A percentile compares a stretch with the other conserved stretches of the same genome.
Evolutionary conservation across 108 stramenopile species (phyloP).

Genomic region (Skeletonema grethae): DNA sequence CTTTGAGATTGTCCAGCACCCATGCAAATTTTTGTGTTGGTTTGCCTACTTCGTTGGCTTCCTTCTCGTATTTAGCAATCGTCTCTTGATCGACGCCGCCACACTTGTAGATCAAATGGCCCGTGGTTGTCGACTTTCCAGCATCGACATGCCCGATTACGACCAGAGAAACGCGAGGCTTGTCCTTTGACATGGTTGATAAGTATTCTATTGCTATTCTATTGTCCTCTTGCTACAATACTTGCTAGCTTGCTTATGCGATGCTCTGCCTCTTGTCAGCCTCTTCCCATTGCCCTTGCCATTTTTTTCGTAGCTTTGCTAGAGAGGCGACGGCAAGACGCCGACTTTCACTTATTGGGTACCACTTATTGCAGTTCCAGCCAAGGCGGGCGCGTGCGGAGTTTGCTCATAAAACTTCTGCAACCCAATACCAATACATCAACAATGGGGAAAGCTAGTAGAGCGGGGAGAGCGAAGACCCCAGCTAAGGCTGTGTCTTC

Average conservation of each 20-base stretch:
- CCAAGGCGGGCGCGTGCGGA: too few relatives aligned
- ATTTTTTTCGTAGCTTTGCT: too few relatives aligned
- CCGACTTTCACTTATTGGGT: too few relatives aligned
- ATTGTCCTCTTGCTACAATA: too few relatives aligned
- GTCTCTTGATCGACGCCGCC: conserved; percentile 89
- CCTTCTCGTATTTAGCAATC: conserved; percentile 91
- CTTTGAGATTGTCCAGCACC: conserved; percentile 97
- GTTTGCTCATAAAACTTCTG: too few relatives aligned
- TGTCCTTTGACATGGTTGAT: conserved; percentile 52
- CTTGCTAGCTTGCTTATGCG: too few relatives aligned
- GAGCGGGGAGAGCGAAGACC: conserved; percentile 7
- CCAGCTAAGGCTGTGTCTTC: conserved; percentile 13
- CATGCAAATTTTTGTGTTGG: conserved; percentile 80
- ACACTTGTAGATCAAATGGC: conserved; percentile 66
- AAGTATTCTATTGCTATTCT: too few relatives aligned
- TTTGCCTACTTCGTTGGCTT: conserved; percentile 88
- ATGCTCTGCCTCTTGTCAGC: too few relatives aligned
- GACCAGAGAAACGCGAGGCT: conserved; percentile 73
- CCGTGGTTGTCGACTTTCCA: conserved; percentile 93
- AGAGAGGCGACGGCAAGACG: too few relatives aligned
- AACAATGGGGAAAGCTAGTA: conserved; percentile 1
- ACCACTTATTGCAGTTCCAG: too few relatives aligned
- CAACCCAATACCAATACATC: neutral
- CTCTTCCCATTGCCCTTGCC: too few relatives aligned
- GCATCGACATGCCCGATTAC: conserved; percentile 91